A percentile compares a stretch with the other conserved stretches of the same genome.
phyloP scores from a whole-genome alignment of 75 land plant species.

The Isoetes taiwanensis region DNA sequence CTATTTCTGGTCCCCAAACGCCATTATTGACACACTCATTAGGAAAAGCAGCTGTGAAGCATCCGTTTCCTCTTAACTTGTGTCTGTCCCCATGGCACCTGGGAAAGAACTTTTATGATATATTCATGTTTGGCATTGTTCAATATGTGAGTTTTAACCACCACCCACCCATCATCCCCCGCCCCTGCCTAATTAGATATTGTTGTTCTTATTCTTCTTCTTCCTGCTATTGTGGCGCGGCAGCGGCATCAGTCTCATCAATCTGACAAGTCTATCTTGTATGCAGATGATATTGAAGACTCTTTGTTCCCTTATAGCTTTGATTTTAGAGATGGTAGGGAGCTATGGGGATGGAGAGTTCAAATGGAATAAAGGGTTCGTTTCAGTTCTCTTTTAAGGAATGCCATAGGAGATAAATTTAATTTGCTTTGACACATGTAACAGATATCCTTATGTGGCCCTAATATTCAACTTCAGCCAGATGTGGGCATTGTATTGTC shows the following conservation, averaged over 20 bases:
- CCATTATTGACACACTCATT: slow-evolving; percentile 35
- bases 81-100: slow-evolving; percentile 36
- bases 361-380: slow-evolving; percentile 84
- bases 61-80: slow-evolving; percentile 33
- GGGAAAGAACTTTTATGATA: slow-evolving; percentile 46
- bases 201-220: background rate
- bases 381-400: background rate
- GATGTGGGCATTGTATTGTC: slow-evolving; percentile 88
- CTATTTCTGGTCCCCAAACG: slow-evolving; percentile 20
- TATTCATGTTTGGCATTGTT: slow-evolving; percentile 65
- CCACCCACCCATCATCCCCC: background rate
- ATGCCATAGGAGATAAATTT: background rate
- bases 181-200: background rate
- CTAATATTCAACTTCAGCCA: slow-evolving; percentile 87
- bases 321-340: slow-evolving; percentile 51
- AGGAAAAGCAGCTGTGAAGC: slow-evolving; percentile 14
- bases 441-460: slow-evolving; percentile 81
- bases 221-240: background rate
- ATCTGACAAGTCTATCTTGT: background rate
- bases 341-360: slow-evolving; percentile 81
- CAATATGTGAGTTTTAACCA: slow-evolving; percentile 56
- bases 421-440: background rate
- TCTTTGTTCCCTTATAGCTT: slow-evolving; percentile 53
- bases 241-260: background rate
- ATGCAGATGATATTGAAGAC: slow-evolving; percentile 81